Conservation (phyloP, 2,329 filamentous ascomycete species). For the Colletotrichum sidae region DNA sequence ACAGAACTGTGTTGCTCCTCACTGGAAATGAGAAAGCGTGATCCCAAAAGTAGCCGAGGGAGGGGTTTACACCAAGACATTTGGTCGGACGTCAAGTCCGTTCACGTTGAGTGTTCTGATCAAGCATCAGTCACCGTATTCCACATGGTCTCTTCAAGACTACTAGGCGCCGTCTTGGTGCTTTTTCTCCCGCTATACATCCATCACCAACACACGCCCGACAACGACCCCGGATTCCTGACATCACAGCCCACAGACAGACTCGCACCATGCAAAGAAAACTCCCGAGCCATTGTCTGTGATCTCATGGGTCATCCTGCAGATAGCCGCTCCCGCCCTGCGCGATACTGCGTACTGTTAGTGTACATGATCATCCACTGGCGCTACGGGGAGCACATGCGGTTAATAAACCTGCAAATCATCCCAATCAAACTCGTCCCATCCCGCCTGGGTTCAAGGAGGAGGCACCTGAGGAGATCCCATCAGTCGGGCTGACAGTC, state of each 20-base stretch:
- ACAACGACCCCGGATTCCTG: constrained; percentile 15
- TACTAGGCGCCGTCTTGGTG: neutral
- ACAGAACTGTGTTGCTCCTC: too few relatives aligned
- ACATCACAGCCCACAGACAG: constrained; percentile 14
- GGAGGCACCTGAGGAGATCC: too few relatives aligned
- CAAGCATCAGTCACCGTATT: too few relatives aligned
- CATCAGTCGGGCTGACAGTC: too few relatives aligned
- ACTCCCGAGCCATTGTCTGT: constrained; percentile 12
- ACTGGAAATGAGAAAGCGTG: too few relatives aligned
- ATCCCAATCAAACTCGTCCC: constrained; percentile 5
- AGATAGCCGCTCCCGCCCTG: constrained; percentile 19
- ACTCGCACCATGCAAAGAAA: constrained; percentile 3
- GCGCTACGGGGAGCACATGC: neutral
- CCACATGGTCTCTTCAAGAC: too few relatives aligned
- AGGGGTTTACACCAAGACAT: too few relatives aligned
- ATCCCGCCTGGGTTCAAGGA: neutral
- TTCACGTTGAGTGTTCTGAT: too few relatives aligned
- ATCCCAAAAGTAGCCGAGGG: too few relatives aligned
- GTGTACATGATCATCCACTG: neutral
- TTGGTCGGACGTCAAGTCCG: too few relatives aligned
- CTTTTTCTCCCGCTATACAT: constrained; percentile 8
- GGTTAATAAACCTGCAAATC: constrained; percentile 1
- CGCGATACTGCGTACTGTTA: neutral
- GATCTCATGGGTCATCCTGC: constrained; percentile 14
- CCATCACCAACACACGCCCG: constrained; percentile 11